Percentiles rank a stretch among this genome's conserved stretches.
Conservation (phyloP, 2,329 filamentous ascomycete species). For the Proliferodiscus dingleyae region DNA sequence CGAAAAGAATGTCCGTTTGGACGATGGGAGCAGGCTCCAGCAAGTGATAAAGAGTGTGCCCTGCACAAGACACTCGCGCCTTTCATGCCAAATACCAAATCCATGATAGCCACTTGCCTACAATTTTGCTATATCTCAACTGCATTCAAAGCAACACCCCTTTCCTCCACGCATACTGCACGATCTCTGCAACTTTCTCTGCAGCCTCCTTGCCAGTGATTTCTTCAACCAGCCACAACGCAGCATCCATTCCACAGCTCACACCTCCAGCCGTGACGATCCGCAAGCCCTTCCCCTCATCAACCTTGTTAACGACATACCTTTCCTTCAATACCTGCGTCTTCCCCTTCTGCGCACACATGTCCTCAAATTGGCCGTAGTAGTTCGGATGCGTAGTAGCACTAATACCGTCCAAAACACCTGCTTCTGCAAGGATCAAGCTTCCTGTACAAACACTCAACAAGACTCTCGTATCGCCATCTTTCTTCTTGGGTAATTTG, state of each 20-base stretch:
- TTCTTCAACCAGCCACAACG: constrained; percentile 75
- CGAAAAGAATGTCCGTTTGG: too few relatives aligned
- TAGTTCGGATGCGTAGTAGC: constrained; percentile 76
- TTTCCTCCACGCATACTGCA: constrained; percentile 80
- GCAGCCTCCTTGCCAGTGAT: constrained; percentile 70
- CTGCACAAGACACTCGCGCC: too few relatives aligned
- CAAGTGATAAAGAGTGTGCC: too few relatives aligned
- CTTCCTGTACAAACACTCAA: constrained; percentile 74
- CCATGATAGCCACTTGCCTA: too few relatives aligned
- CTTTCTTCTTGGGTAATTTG: constrained; percentile 70
- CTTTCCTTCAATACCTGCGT: constrained; percentile 10
- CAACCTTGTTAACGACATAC: constrained; percentile 17
- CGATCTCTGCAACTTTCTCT: constrained; percentile 64
- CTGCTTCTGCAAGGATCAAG: constrained; percentile 68
- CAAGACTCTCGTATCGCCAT: constrained; percentile 69
- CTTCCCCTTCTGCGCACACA: constrained; percentile 3
- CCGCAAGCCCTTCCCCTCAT: constrained; percentile 41
- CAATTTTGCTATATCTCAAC: too few relatives aligned
- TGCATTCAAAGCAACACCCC: constrained; percentile 37
- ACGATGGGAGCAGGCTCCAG: too few relatives aligned
- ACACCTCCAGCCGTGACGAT: constrained; percentile 76
- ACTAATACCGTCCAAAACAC: constrained; percentile 68
- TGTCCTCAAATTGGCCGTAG: constrained; percentile 56
- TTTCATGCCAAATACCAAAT: too few relatives aligned
- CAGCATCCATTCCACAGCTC: constrained; percentile 73